Percentiles rank a stretch among this genome's conserved stretches.
phyloP scores from a whole-genome alignment of 164 flowering plant genomes.

The Chimonanthus praecox region DNA sequence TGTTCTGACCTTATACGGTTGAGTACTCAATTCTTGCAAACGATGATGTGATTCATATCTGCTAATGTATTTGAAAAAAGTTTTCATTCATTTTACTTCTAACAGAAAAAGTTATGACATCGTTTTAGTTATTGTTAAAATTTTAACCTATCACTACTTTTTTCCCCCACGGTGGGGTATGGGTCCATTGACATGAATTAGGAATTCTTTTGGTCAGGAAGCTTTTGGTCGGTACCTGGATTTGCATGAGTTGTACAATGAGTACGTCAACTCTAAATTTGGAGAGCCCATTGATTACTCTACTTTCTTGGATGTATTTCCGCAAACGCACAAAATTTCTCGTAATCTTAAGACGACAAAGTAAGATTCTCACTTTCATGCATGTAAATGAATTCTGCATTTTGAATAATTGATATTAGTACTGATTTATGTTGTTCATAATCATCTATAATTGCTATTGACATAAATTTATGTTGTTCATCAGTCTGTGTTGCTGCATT shows the following conservation, averaged over 20 bases:
- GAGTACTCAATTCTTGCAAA: too few relatives aligned
- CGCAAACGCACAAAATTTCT: slow-evolving; percentile 55
- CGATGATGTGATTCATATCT: too few relatives aligned
- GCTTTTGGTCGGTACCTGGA: slow-evolving; percentile 80
- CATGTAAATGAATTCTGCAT: neutral
- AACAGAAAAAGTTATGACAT: too few relatives aligned
- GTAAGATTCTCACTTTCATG: slow-evolving; percentile 27
- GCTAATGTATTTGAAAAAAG: too few relatives aligned
- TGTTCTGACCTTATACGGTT: too few relatives aligned
- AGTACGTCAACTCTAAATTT: slow-evolving; percentile 80
- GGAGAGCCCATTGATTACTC: slow-evolving; percentile 81
- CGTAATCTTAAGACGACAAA: slow-evolving; percentile 62
- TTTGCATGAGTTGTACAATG: slow-evolving; percentile 83
- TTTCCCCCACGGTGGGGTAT: neutral
- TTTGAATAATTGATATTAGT: too few relatives aligned
- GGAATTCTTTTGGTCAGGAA: slow-evolving; percentile 51
- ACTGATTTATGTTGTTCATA: neutral
- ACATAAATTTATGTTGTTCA: neutral
- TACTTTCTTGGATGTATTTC: slow-evolving; percentile 71
- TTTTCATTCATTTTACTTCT: too few relatives aligned
- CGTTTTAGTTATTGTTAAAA: too few relatives aligned
- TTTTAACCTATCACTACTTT: neutral
- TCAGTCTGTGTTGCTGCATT: slow-evolving; percentile 5
- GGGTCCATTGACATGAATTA: neutral
- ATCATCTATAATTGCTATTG: neutral